Base-by-base conservation (phyloP, 1,284 basidiomycete species). In the Irpex sp. region DNA sequence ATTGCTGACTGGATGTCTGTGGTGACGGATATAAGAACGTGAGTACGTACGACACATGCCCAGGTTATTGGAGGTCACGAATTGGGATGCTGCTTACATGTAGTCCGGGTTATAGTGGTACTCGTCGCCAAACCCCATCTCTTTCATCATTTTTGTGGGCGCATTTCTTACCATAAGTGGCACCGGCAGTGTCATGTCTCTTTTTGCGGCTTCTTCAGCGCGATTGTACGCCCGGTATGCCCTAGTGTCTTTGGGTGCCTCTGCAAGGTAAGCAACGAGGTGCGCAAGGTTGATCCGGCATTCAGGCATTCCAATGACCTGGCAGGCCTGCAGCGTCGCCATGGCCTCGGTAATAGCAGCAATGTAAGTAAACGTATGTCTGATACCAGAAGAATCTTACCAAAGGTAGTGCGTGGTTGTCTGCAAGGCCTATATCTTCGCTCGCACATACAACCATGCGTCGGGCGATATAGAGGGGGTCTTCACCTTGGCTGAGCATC, bases 131-230 rank as follows among this genome's bases (percentile, higher is more conserved):
- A 93, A 94, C 4, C 90, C 92, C 0, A 96, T 80, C 17, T 89
- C 82, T 70, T 89, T 89, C 93, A 96, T 94, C 33, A 96, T 74
- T 37, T 71, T 75, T 4, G 94, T 96, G 1, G 94, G 94, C 1
- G 94, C 94, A 72, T 97, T 97, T n/a, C 95, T 83, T 66, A 96
- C 82, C 61, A 86, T 81, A 62, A 94, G 69, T 0, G 95, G 94
- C 0, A 97, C 89, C 0, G 88, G 83, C 47, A 84, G 75, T 0
- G 81, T 78, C 51, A 77, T 71, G 65, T 87, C 82, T 59, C 70
- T 67, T 67, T 82, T 82, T 4, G 88, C 89, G 1, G 85, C 84
- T 43, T 75, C 83, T 70, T 87, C 89, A 1, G 92, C 90, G 19
- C 82, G 79, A n/a, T 83, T 83, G 74, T 94, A 94, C 0, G 86